These are phyloP conservation scores for Beauveria australis DNA, from an alignment of 2,329 filamentous ascomycete genomes.

Conservation along the genomic window DNA sequence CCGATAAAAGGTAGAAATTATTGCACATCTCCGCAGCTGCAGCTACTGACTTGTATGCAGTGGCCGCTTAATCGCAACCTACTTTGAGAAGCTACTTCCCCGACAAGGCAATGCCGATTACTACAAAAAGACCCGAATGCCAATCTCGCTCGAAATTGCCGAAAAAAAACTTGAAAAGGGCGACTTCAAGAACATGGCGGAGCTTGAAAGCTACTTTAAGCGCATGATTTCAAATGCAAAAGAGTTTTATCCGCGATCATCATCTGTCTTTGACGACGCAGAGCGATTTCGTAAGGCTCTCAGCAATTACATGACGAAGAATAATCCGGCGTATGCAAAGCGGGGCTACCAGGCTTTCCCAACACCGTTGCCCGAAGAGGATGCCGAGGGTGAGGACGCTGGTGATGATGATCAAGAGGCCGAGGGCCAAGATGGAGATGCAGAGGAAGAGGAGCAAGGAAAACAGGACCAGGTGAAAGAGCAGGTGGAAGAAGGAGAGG, in stretches of 20 bases:
- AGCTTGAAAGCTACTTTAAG: conserved; percentile 78
- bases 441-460: conserved; percentile 21
- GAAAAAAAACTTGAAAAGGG: conserved; percentile 64
- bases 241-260: conserved; percentile 68
- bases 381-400: conserved; percentile 19
- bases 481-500: conserved; percentile 23
- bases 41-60: conserved; percentile 30
- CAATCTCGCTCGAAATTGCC: conserved; percentile 69
- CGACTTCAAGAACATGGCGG: conserved; percentile 62
- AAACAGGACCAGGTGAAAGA: conserved; percentile 18
- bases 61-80: conserved; percentile 64
- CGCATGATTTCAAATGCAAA: conserved; percentile 84
- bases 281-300: conserved; percentile 80
- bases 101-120: conserved; percentile 61
- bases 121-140: conserved; percentile 68
- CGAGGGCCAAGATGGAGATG: conserved; percentile 18
- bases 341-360: conserved; percentile 61
- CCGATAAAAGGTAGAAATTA: conserved; percentile 67
- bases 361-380: conserved; percentile 60
- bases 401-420: conserved; percentile 15
- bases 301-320: conserved; percentile 79
- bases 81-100: conserved; percentile 66
- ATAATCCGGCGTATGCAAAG: conserved; percentile 73
- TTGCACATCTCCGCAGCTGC: conserved; percentile 2
- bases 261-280: conserved; percentile 70